phyloP scores from a whole-genome alignment of 208 protist species.

The Trypanosoma rangeli region DNA sequence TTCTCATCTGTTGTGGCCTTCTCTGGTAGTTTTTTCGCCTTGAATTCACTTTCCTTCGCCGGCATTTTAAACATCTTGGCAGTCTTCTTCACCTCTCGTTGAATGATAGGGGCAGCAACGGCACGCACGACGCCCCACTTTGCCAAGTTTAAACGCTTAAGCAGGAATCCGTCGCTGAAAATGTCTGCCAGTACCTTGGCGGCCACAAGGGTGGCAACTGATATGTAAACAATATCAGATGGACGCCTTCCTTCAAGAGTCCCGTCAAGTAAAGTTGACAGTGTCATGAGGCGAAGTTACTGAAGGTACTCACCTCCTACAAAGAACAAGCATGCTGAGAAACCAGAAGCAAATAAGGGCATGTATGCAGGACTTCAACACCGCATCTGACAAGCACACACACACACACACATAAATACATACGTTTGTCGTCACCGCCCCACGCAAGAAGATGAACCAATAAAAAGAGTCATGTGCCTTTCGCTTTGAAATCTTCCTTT shows the following conservation, averaged over 20 bases:
- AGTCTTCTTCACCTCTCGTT: slow-evolving; percentile 41
- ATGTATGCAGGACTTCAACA: neutral
- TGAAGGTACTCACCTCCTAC: slow-evolving; percentile 12
- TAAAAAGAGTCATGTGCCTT: neutral
- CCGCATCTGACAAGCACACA: neutral
- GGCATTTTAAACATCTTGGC: slow-evolving; percentile 62
- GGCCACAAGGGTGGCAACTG: slow-evolving; percentile 35
- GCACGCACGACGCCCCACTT: slow-evolving; percentile 58
- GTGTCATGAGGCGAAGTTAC: slow-evolving; percentile 24
- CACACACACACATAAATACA: neutral
- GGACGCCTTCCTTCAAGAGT: slow-evolving; percentile 49
- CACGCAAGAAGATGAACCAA: neutral
- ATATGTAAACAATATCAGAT: slow-evolving; percentile 58
- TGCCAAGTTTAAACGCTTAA: slow-evolving; percentile 48
- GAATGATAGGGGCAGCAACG: slow-evolving; percentile 62
- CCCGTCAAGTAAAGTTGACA: slow-evolving; percentile 64
- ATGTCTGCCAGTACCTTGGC: slow-evolving; percentile 42
- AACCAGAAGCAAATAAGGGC: neutral
- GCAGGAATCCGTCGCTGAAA: slow-evolving; percentile 49
- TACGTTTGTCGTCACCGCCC: neutral
- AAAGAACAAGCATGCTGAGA: slow-evolving; percentile 26
- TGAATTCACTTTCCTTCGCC: slow-evolving; percentile 64
- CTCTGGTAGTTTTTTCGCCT: slow-evolving; percentile 55
- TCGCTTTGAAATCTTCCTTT: neutral
- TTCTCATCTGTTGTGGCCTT: slow-evolving; percentile 49